Percentiles rank a stretch among this genome's conserved stretches.
These are phyloP conservation scores for Chaetomium cochliodes DNA, from an alignment of 495 filamentous ascomycete species.

Conservation along the genomic window DNA sequence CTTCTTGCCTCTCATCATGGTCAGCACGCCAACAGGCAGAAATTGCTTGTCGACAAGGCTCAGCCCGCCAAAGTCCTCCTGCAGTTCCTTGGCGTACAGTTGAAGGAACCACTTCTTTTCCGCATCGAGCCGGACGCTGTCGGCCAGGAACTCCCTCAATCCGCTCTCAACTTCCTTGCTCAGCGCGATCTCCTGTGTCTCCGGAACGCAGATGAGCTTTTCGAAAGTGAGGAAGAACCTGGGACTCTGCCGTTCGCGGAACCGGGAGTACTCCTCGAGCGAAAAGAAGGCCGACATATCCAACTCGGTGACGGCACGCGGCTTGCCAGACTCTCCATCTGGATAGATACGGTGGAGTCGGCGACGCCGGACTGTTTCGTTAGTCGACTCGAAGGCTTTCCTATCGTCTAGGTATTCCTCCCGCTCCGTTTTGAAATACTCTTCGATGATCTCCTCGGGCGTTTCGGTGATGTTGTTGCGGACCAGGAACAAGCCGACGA, in stretches of 20 bases:
- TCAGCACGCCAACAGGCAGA: constrained; percentile 54
- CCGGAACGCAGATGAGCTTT: constrained; percentile 28
- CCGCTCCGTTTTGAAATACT: constrained; percentile 41
- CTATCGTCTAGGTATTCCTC: constrained; percentile 33
- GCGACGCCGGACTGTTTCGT: constrained; percentile 36
- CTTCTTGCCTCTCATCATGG: constrained; percentile 53
- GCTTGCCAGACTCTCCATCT: not conserved
- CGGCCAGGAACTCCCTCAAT: constrained; percentile 23
- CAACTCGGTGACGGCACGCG: not conserved
- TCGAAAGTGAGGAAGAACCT: constrained; percentile 16
- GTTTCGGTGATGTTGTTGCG: constrained; percentile 35
- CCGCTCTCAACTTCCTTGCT: constrained; percentile 26
- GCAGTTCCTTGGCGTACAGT: constrained; percentile 52
- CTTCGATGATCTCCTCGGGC: constrained; percentile 38
- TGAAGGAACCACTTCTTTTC: constrained; percentile 54
- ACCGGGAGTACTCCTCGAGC: constrained; percentile 49
- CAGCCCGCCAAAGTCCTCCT: constrained; percentile 51
- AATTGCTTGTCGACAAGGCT: constrained; percentile 54
- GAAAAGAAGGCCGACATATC: constrained; percentile 41
- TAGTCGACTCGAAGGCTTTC: constrained; percentile 44
- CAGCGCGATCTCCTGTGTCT: constrained; percentile 25
- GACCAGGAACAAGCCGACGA: constrained; percentile 45
- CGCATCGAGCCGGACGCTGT: constrained; percentile 20
- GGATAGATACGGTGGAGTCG: constrained; percentile 20
- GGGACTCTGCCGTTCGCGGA: constrained; percentile 40